These are phyloP conservation scores for Toxicodendron radicans DNA, from an alignment of 345 rosid species.

Conservation along the genomic window DNA sequence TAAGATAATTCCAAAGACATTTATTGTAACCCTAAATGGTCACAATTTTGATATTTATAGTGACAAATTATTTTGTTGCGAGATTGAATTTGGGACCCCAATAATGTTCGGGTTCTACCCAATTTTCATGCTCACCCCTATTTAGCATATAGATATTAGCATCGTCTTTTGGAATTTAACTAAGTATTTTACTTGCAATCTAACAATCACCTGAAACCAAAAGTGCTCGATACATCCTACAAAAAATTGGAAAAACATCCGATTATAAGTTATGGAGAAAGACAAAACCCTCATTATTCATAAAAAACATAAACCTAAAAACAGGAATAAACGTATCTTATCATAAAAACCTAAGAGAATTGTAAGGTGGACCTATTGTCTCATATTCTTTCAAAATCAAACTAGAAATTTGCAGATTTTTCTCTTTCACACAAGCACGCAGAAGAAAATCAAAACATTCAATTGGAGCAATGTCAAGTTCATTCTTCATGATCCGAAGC, in stretches of 20 bases:
- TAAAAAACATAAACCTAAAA: too few species aligned
- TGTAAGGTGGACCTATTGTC: constrained; percentile 54
- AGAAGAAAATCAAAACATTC: constrained; percentile 83
- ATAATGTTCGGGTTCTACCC: too few species aligned
- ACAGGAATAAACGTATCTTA: constrained; percentile 14
- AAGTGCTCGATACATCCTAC: constrained; percentile 89
- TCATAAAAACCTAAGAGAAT: constrained; percentile 62
- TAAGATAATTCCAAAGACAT: too few species aligned
- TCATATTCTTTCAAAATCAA: constrained; percentile 74
- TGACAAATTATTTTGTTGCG: too few species aligned
- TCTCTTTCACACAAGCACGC: constrained; percentile 57
- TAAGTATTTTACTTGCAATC: constrained; percentile 41
- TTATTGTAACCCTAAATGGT: too few species aligned
- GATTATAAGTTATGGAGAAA: background rate
- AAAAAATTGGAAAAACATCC: constrained; percentile 11
- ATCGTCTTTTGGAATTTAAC: constrained; percentile 64
- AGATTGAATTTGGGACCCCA: too few species aligned
- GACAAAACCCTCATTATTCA: background rate
- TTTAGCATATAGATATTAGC: constrained; percentile 46
- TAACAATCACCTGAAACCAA: constrained; percentile 55
- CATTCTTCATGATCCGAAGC: constrained; percentile 54
- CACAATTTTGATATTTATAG: too few species aligned
- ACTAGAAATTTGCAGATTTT: constrained; percentile 43
- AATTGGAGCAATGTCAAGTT: constrained; percentile 62
- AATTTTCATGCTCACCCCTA: too few species aligned